Conservation (phyloP, 1,284 basidiomycete genomes). For the Ceratobasidium sp. region DNA sequence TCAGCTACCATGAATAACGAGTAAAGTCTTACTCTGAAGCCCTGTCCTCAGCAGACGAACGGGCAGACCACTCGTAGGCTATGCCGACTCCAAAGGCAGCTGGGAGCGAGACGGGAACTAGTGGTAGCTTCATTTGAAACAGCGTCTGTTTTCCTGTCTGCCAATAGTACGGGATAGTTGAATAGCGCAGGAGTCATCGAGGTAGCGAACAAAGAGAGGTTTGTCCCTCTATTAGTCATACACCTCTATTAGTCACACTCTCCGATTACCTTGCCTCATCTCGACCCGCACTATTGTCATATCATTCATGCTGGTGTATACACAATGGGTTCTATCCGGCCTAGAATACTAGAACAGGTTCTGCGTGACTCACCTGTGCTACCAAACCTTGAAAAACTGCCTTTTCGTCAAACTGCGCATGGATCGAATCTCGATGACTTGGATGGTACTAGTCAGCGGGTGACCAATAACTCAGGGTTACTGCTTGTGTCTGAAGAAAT, state of each 20-base stretch:
- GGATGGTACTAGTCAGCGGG: neutral
- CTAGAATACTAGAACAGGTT: neutral
- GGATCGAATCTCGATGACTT: neutral
- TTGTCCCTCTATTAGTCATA: constrained; percentile 10
- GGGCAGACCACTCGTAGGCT: neutral
- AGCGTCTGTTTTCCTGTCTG: too few relatives aligned
- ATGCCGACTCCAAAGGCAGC: neutral
- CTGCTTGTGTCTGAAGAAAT: neutral
- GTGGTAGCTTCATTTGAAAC: neutral
- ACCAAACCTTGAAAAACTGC: neutral
- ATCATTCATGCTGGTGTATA: too few relatives aligned
- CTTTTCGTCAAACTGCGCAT: neutral
- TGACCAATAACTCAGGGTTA: neutral
- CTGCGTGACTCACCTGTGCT: neutral
- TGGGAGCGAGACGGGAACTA: neutral
- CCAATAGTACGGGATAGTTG: too few relatives aligned
- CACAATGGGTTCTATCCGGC: neutral
- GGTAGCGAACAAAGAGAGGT: neutral
- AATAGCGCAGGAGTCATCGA: too few relatives aligned
- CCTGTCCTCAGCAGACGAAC: neutral
- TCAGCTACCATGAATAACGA: too few relatives aligned
- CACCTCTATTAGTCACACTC: too few relatives aligned
- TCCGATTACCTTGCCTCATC: too few relatives aligned
- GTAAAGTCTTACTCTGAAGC: neutral
- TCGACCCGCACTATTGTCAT: too few relatives aligned